Evolutionary conservation across 1,284 basidiomycete species (phyloP).

Genomic region (Trametes pubescens): DNA sequence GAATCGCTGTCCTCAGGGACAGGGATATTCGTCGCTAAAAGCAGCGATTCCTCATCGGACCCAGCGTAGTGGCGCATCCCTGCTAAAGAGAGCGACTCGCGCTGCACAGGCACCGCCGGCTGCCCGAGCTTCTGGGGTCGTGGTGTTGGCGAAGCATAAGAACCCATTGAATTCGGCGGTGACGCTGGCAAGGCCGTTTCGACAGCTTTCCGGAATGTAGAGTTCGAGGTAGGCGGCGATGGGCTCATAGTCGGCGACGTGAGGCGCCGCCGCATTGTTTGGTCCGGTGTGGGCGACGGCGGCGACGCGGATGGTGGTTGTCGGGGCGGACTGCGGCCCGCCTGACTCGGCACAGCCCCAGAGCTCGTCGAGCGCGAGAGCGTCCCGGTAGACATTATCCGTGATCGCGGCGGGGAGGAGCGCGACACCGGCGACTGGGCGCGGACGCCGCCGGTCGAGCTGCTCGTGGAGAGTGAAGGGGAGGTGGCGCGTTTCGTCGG

Average conservation of each 20-base stretch:
- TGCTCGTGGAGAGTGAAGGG: slow-evolving; percentile 48
- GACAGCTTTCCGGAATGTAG: slow-evolving; percentile 54
- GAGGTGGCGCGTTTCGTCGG: slow-evolving; percentile 55
- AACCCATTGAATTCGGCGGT: slow-evolving; percentile 41
- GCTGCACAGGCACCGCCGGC: slow-evolving; percentile 38
- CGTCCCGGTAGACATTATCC: slow-evolving; percentile 47
- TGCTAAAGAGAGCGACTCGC: slow-evolving; percentile 48
- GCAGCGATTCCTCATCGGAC: slow-evolving; percentile 66
- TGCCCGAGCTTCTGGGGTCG: slow-evolving; percentile 36
- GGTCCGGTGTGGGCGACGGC: slow-evolving; percentile 55
- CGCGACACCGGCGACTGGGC: slow-evolving; percentile 51
- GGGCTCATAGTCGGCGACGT: slow-evolving; percentile 56
- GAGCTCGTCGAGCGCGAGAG: slow-evolving; percentile 53
- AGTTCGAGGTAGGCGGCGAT: slow-evolving; percentile 48
- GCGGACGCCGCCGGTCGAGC: slow-evolving; percentile 40
- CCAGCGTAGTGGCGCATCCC: slow-evolving; percentile 41
- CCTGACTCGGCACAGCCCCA: slow-evolving; percentile 42
- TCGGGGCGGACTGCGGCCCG: slow-evolving; percentile 42
- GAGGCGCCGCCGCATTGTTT: slow-evolving; percentile 52
- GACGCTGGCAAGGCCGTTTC: slow-evolving; percentile 58
- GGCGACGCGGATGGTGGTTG: slow-evolving; percentile 46
- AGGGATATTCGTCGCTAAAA: slow-evolving; percentile 74
- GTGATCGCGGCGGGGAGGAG: slow-evolving; percentile 54
- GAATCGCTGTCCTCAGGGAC: slow-evolving; percentile 78
- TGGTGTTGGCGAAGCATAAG: slow-evolving; percentile 49